Evolutionary conservation across 2,329 filamentous ascomycete species (phyloP).

Genomic region (Zasmidium cellare): DNA sequence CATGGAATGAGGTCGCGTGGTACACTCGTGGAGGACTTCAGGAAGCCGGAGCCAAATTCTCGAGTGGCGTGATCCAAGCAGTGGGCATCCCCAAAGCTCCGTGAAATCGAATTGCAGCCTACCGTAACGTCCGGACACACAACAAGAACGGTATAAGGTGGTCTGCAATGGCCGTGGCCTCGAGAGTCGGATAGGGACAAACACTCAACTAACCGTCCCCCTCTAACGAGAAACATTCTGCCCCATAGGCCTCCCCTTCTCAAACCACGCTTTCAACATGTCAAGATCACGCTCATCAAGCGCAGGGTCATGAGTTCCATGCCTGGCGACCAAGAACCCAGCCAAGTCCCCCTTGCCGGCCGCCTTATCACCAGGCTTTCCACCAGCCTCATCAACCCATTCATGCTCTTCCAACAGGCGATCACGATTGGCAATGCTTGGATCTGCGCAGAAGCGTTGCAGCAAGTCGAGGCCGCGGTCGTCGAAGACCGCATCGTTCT

Average conservation of each 20-base stretch:
- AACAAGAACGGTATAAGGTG: no score
- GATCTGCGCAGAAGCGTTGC: slow-evolving; percentile 5
- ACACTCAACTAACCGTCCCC: no score
- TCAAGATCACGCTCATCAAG: slow-evolving; percentile 14
- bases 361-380: neutral
- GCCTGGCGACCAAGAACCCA: slow-evolving; percentile 5
- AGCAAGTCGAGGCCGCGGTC: neutral
- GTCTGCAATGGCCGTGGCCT: no score
- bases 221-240: slow-evolving; percentile 4
- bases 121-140: no score
- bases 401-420: slow-evolving; percentile 7
- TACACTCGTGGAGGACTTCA: no score
- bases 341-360: slow-evolving; percentile 2
- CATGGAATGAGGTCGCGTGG: no score
- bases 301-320: slow-evolving; percentile 11
- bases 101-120: no score
- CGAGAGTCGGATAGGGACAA: no score
- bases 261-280: slow-evolving; percentile 16
- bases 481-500: slow-evolving; percentile 6
- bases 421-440: neutral
- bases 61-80: no score
- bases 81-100: no score
- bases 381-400: neutral
- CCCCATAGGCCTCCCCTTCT: slow-evolving; percentile 8
- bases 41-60: no score